Evolutionary conservation across 305 asterid species (phyloP), one percentile per base, ranked within the genome.

Genomic region (Euphrasia arctica): DNA sequence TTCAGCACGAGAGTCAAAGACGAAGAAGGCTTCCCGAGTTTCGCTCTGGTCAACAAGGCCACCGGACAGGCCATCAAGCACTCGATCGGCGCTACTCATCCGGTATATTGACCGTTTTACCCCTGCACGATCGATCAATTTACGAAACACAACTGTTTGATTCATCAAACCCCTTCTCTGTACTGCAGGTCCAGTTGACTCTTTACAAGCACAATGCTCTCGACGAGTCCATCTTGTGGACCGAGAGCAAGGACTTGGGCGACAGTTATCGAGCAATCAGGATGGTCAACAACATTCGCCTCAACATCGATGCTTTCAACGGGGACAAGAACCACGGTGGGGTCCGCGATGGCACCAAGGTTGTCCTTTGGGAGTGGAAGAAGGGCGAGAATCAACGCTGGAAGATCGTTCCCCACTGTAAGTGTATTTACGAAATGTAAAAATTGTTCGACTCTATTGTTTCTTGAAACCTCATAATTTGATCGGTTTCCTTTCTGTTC

Each of bases 321-420:
- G 95, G 90, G 14, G 96, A 86, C 64, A 70, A 78, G 56, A 74
- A 86, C 58, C 96, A 88, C 13, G 95, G 97, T 0, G 97, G 95
- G 2, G 90, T 89, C 28, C 89, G 57, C 22, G 89, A 89, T 54
- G 97, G 97, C 70, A 73, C 93, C 28, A 72, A 57, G 5, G 77
- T 89, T 34, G 89, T 78, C 62, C 93, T 89, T 3, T 89, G 95
- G 97, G 97, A 87, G 67, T 89, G 97, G 95, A 85, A 79, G 51
- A 85, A 83, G 72, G 97, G 95, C 1, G 89, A 82, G 1, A 89
- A 90, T 54, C 97, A 90, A 72, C 84, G 91, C 12, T 90, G 97
- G 97, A 87, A 79, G 78, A 85, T 90, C 34, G 77, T 76, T 50
- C 88, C 80, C 32, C 66, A 82, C 70, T 90, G 94, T 83, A 77